Evolutionary conservation across 2,329 filamentous ascomycete species (phyloP).

Genomic region (Arthrobotrys entomopaga): DNA sequence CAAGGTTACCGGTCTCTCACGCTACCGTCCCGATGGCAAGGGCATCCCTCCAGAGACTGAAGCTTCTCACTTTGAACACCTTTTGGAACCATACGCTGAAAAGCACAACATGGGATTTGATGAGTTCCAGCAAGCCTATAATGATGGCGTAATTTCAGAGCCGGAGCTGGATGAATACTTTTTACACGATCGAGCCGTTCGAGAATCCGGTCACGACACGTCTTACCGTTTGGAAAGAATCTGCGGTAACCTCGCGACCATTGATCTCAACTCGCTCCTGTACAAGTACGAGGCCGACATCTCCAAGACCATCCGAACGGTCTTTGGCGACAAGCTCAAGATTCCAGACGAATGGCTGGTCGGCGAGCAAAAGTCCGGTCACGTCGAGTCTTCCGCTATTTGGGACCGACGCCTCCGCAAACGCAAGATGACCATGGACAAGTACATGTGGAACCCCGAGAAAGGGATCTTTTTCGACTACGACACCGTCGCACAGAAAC

Average conservation of each 20-base stretch:
- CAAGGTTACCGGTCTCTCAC: conserved; percentile 78
- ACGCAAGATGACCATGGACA: conserved; percentile 86
- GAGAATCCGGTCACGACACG: conserved; percentile 96
- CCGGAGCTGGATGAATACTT: conserved; percentile 95
- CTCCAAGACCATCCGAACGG: conserved; percentile 80
- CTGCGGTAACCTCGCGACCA: conserved; percentile 87
- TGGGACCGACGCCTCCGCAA: conserved; percentile 91
- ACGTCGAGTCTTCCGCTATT: conserved; percentile 80
- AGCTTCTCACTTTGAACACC: conserved; percentile 83
- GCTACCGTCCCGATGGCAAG: conserved; percentile 83
- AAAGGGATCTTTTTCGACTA: conserved; percentile 99
- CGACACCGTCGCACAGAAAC: conserved; percentile 82
- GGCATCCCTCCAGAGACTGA: conserved; percentile 94
- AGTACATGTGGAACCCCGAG: conserved; percentile 90
- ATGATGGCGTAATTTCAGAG: conserved; percentile 77
- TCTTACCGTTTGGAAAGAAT: conserved; percentile 90
- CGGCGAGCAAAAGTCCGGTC: conserved; percentile 71
- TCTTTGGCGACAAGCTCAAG: conserved; percentile 83
- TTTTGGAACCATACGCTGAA: conserved; percentile 81
- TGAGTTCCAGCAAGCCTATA: conserved; percentile 90
- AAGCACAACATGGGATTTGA: conserved; percentile 85
- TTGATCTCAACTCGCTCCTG: conserved; percentile 91
- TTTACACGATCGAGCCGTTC: conserved; percentile 91
- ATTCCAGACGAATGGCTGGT: conserved; percentile 85
- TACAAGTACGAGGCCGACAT: conserved; percentile 99